Base-by-base conservation (phyloP, 176 grass and related monocot species). In the Themeda triandra region DNA sequence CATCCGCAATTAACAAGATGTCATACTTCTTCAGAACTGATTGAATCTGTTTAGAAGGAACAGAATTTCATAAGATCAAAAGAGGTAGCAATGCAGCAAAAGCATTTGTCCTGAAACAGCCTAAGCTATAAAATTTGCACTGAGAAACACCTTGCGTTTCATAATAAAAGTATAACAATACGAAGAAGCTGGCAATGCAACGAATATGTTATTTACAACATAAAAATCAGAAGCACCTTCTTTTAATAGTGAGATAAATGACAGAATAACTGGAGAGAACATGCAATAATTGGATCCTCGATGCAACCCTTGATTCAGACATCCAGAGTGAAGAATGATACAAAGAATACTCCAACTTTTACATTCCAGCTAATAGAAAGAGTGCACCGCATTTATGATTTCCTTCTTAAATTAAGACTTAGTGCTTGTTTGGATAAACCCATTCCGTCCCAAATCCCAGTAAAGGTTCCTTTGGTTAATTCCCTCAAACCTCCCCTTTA, bases 1-100 rank as follows among this genome's bases (percentile, higher is more conserved):
- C 95, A 83, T 98, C 95, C 36, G 92, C 95, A 33, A 98, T 91
- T 58, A 98, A 92, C 73, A 98, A 90, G 77, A 98, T 90, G 63
- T 98, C 96, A 14, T 98, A 98, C 71, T 95, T 98, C 80, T 98
- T 93, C 29, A 98, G 84, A 28, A 98, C 65, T 76, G 77, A 87
- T 87, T 98, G 96, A 90, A 95, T 90, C 96, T 98, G 83, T 78
- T 82, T 27, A 42, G 48, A 64, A 66, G 59, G 36, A 35, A 44
- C 13, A 86, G 39, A 71, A 48, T 30, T 74, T 40, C 40, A 42
- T 4, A 66, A 41, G 6, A 73, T 79, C 64, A 78, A 8, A 63
- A 67, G 62, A 77, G 4, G 45, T 13, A 69, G 25, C 4, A 54
- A 71, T 8, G 44, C 15, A 68, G 24, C 4, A 31, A 69, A 40